Base-by-base conservation (phyloP, 1,284 basidiomycete genomes). In the Heterobasidion annosum region DNA sequence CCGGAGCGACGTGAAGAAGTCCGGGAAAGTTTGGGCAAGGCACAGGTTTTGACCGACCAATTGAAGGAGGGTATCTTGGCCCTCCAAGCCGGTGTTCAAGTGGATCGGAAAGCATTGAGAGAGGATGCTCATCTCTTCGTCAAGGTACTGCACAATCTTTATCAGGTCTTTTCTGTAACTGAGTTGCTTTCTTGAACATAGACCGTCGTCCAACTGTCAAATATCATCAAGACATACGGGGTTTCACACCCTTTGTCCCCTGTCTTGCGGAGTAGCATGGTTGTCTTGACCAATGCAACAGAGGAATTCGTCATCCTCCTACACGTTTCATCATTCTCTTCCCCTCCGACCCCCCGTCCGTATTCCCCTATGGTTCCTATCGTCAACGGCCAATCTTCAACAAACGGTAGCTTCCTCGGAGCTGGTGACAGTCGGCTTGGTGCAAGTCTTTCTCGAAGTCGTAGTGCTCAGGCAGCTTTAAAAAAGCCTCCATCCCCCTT, bases 241-340 rank as follows among this genome's bases (percentile, higher is more conserved):
- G 72, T 74, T 48, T 70, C 76, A 8, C 77, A 78, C 58, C 68
- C 73, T 13, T 71, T 85, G n/a, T 78, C 85, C 15, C 67, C 79
- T 15, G 69, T 72, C 43, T 69, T 91, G 50, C 78, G 85, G 54
- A 76, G 71, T 50, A 81, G 82, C 63, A 83, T 91, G 72, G 78
- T 85, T 50, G 78, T 79, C 58, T 74, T 91, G 56, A 87, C 83
- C 43, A 86, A 88, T 60, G 78, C 83, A 32, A 88, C 88, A 8
- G 84, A 91, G 66, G 86, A 87, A 64, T 85, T 89, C 60, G 81
- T 86, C 51, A 86, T 88, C 62, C 73, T 91, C 50, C 69, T 91
- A 15, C 86, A 88, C 64, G 83, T 88, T 50, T 88, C 88, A n/a
- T 88, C 87, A 0, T 85, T 86, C 63, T 81, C 88, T 34, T 75